Base-by-base conservation (phyloP, 2,329 filamentous ascomycete species). In the Hypoxylon rubiginosum region DNA sequence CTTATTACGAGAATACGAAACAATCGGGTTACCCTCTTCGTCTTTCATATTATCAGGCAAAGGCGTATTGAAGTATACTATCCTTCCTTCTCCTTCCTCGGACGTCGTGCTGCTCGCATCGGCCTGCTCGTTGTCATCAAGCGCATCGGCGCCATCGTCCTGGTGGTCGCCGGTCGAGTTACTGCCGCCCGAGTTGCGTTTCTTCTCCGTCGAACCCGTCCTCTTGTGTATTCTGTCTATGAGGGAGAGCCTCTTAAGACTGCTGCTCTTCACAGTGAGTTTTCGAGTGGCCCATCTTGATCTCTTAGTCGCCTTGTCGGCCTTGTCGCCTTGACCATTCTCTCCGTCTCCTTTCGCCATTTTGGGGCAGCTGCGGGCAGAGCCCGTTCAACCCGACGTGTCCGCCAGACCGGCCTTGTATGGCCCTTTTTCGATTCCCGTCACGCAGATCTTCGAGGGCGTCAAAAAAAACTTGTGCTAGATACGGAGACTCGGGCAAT, bases 221-320 rank as follows among this genome's bases (percentile, higher is more conserved):
- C 85, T 82, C 75, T 87, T 90, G 77, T 92, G 88, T 76, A 90
- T 84, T 72, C 94, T 90, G 74, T 92, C 90, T 74, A 96, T 88
- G 69, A 98, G 90, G 49, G 92, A 96, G 62, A 90, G 83, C 68
- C 96, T 90, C 85, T 97, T 98, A 77, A 88, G 86, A 72, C 86
- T 84, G 70, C 91, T 93, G 77, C 90, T 92, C 76, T 90, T 87
- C 74, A 92, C 89, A 13, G 90, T 90, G 79, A 92, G 88, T 78
- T 93, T 92, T 75, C 94, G 92, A n/a, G 96, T 98, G 17, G 96
- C 95, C 96, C 96, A 98, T 89, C 96, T 87, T 79, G 96, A 90
- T 76, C 94, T 87, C 77, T 95, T 93, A 21, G 90, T 91, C 46
- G 86, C 86, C 64, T 83, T 71, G 80, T 85, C 71, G 80, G 65